Percentiles rank a stretch among this genome's conserved stretches.
Conservation (phyloP, 129 eudicot species). For the Pseudognaphalium luteoalbum region DNA sequence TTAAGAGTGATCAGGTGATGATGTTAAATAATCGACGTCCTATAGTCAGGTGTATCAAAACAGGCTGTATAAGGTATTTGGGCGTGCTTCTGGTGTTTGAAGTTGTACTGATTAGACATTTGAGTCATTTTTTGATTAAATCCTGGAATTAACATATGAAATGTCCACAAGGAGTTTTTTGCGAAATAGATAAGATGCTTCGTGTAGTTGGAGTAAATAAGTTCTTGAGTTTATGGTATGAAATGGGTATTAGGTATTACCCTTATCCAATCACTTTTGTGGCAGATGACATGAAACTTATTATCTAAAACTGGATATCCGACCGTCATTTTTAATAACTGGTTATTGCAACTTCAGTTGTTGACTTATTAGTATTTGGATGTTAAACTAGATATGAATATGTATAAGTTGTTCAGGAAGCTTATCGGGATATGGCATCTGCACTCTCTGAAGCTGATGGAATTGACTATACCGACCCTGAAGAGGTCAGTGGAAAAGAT, state of each 20-base stretch:
- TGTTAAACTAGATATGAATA: slow-evolving; percentile 6
- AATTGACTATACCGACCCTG: slow-evolving; percentile 92
- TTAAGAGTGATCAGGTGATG: not conserved
- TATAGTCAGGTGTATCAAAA: not conserved
- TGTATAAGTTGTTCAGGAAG: slow-evolving; percentile 58
- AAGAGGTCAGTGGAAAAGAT: slow-evolving; percentile 57
- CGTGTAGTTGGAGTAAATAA: not conserved
- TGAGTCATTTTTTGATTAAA: not conserved
- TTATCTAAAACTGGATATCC: not conserved
- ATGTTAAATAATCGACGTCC: not conserved
- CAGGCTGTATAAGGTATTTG: not conserved
- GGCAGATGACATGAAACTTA: not conserved
- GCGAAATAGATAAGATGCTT: not conserved
- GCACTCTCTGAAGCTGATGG: slow-evolving; percentile 96
- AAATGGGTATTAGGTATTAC: not conserved
- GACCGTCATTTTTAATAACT: not conserved
- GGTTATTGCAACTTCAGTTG: not conserved
- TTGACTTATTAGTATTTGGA: slow-evolving; percentile 8
- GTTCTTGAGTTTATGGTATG: not conserved
- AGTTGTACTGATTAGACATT: not conserved
- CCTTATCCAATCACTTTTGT: not conserved
- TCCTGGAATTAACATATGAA: not conserved
- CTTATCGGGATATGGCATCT: slow-evolving; percentile 85
- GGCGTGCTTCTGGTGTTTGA: not conserved
- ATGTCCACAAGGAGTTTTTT: not conserved